Evolutionary conservation across 1,139 yeast species (phyloP).

Genomic region (Wickerhamomyces sp.): DNA sequence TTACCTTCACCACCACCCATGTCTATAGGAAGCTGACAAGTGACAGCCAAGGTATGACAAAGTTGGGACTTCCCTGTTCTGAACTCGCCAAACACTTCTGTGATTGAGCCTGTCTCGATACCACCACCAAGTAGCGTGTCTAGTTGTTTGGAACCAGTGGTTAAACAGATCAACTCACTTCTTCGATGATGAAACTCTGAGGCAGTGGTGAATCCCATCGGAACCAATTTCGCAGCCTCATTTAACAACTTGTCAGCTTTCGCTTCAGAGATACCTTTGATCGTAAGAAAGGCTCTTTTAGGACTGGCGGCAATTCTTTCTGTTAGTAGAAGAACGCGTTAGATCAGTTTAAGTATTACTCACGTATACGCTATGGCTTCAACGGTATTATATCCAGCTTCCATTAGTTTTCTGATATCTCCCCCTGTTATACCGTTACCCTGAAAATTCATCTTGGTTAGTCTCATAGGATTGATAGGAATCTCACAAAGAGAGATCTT

Average conservation of each 20-base stretch:
- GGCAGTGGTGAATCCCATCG: conserved; percentile 97
- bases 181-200: conserved; percentile 89
- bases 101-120: conserved; percentile 92
- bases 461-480: conserved; percentile 22
- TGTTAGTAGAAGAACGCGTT: no score
- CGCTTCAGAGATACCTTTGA: conserved; percentile 93
- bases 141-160: conserved; percentile 92
- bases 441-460: conserved; percentile 34
- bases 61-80: conserved; percentile 97
- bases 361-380: conserved; percentile 84
- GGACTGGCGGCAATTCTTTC: conserved; percentile 36
- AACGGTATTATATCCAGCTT: conserved; percentile 83
- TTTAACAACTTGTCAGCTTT: conserved; percentile 82
- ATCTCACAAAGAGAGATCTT: neutral
- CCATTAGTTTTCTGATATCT: conserved; percentile 76
- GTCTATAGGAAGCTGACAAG: conserved; percentile 94
- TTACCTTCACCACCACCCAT: conserved; percentile 99
- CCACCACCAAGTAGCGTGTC: conserved; percentile 97
- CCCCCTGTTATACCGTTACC: conserved; percentile 83
- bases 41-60: conserved; percentile 94
- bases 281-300: conserved; percentile 64
- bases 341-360: no score
- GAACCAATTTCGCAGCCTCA: conserved; percentile 85
- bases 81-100: conserved; percentile 96
- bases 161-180: conserved; percentile 83